Evolutionary conservation across 225 moss, liverwort and hornwort genomes (phyloP), one percentile per base, ranked within the genome.

Genomic region (Physcomitrellopsis africana): DNA sequence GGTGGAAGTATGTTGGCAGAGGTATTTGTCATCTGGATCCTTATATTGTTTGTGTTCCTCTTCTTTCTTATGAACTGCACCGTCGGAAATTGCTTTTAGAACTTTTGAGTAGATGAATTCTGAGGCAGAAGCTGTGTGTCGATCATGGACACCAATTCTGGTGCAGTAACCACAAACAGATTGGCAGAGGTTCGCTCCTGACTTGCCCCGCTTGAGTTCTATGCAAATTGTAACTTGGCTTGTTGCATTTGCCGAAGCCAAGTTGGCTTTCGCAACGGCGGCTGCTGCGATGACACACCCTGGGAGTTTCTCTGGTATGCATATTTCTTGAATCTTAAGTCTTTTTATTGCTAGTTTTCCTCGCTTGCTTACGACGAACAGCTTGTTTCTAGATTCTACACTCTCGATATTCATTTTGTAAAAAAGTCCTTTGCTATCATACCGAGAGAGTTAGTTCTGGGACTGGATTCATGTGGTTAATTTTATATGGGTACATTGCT

Each of bases 21-120:
- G 75, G 63, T 60, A 80, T 83, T 81, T 90, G 84, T 64, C 79
- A 51, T 45, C 20, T 82, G 52, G 90, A 80, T 74, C 12, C 81
- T 87, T 14, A 90, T 85, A 84, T 75, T 90, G 13, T 90, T 81
- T 63, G 0, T 85, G 11, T 44, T 84, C 29, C 29, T 45, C 27
- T 90, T 54, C 83, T 90, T 70, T 81, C 83, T 4, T 87, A 87
- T 42, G 87, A 90, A 83, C 81, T 90, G 54, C 90, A 90, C 75
- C 83, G 75, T 11, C 81, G 81, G 29, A 29, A 29, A 53, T 54
- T 81, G 24, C 68, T 26, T 37, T 46, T n/a, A n/a, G n/a, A n/a
- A n/a, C n/a, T n/a, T n/a, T n/a, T n/a, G 17, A 29, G 29, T 29
- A 29, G 29, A 1, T 29, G 15, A 32, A 37, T 14, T 63, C 12